Percentiles rank a stretch among this genome's conserved stretches.
phyloP scores from a whole-genome alignment of 1,284 basidiomycete species.

The Chalciporus sp. region DNA sequence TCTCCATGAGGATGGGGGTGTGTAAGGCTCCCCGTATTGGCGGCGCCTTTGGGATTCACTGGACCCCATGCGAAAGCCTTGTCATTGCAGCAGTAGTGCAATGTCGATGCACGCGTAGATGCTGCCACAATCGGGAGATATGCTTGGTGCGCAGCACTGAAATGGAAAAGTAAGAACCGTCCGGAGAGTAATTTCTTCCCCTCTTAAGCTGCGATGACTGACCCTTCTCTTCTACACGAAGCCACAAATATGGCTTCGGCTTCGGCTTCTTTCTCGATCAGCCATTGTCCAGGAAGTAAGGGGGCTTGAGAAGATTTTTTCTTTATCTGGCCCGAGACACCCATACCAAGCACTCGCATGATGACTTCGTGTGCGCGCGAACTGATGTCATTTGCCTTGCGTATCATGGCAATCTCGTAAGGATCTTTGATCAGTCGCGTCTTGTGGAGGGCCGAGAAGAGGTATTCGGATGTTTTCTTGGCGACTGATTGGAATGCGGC shows the following conservation, averaged over 20 bases:
- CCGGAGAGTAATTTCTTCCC: neutral
- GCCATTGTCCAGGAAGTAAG: constrained; percentile 74
- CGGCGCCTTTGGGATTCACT: constrained; percentile 53
- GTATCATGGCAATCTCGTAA: constrained; percentile 74
- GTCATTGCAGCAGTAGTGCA: constrained; percentile 91
- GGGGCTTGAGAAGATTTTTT: constrained; percentile 45
- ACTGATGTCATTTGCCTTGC: constrained; percentile 80
- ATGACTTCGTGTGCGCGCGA: constrained; percentile 86
- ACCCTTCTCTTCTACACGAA: constrained; percentile 84
- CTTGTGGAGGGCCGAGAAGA: constrained; percentile 74
- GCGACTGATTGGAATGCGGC: constrained; percentile 45
- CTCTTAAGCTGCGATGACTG: constrained; percentile 24
- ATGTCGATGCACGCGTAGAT: constrained; percentile 79
- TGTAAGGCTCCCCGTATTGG: constrained; percentile 50
- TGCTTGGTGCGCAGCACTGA: constrained; percentile 80
- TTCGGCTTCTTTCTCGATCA: constrained; percentile 87
- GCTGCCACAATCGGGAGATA: constrained; percentile 90
- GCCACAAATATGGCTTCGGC: constrained; percentile 92
- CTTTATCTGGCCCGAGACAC: constrained; percentile 57
- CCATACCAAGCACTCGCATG: constrained; percentile 85
- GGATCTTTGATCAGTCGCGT: constrained; percentile 79
- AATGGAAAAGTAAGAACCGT: constrained; percentile 8
- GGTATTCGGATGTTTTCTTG: constrained; percentile 42
- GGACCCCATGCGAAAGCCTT: constrained; percentile 81
- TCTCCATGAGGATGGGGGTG: constrained; percentile 35